These are phyloP conservation scores for Aspergillus brunneoviolaceus DNA, from an alignment of 2,329 filamentous ascomycete genomes.

Conservation along the genomic window DNA sequence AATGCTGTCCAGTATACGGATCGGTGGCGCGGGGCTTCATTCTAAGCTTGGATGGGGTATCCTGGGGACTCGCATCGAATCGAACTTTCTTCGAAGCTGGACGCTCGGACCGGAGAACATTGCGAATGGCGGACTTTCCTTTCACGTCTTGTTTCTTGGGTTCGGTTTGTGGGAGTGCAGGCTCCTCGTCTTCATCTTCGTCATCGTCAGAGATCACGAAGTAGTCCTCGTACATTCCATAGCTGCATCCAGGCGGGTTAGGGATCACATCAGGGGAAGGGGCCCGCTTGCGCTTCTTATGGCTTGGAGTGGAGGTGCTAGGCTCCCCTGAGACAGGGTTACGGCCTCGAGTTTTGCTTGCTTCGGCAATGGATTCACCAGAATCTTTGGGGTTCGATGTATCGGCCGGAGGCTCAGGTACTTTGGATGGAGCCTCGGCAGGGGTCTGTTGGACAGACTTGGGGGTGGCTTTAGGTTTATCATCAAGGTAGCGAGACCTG, in stretches of 20 bases:
- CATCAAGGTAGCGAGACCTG: slow-evolving; percentile 22
- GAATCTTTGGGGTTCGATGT: slow-evolving; percentile 2
- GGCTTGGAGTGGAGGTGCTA: slow-evolving; percentile 3
- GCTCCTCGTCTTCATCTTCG: slow-evolving; percentile 25
- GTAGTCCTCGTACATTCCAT: slow-evolving; percentile 42
- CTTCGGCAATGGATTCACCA: not conserved
- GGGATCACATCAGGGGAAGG: slow-evolving; percentile 43
- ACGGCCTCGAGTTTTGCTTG: slow-evolving; percentile 1
- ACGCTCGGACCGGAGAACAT: slow-evolving; percentile 19
- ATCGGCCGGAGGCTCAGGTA: not conserved
- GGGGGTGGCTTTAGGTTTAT: slow-evolving; percentile 13
- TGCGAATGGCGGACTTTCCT: slow-evolving; percentile 17
- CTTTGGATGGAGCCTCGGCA: not conserved
- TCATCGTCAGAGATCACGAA: slow-evolving; percentile 33
- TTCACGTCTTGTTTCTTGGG: slow-evolving; percentile 11
- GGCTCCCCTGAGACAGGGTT: slow-evolving; percentile 2
- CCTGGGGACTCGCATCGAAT: slow-evolving; percentile 35
- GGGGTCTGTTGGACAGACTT: slow-evolving; percentile 1
- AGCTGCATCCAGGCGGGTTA: slow-evolving; percentile 42
- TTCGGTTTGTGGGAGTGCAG: slow-evolving; percentile 9
- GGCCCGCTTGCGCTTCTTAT: slow-evolving; percentile 42
- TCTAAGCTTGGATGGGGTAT: slow-evolving; percentile 35
- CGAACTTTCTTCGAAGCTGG: slow-evolving; percentile 32
- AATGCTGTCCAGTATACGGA: slow-evolving; percentile 23
- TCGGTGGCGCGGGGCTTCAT: slow-evolving; percentile 23